Conservation (phyloP, 1,284 basidiomycete species). For the Moesziomyces sp. region DNA sequence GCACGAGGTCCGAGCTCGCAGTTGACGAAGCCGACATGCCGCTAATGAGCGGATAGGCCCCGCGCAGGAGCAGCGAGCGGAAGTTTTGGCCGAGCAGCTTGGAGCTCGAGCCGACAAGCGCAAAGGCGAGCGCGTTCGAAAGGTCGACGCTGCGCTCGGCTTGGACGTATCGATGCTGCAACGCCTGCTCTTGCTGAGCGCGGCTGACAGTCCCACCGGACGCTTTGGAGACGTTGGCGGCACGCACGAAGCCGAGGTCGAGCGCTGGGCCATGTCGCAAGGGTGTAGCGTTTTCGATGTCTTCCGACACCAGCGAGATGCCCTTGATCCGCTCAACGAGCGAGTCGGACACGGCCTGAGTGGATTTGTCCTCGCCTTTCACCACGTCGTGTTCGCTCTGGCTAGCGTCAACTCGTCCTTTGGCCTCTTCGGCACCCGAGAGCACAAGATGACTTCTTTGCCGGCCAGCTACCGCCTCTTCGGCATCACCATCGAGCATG, state of each 20-base stretch:
- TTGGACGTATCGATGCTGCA: slow-evolving; percentile 13
- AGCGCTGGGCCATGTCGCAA: slow-evolving; percentile 41
- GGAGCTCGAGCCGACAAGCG: slow-evolving; percentile 40
- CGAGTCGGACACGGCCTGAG: too few species aligned
- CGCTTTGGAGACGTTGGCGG: slow-evolving; percentile 25
- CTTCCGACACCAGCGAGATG: slow-evolving; percentile 13
- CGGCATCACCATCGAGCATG: slow-evolving; percentile 47
- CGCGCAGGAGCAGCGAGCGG: slow-evolving; percentile 45
- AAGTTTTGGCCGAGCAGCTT: slow-evolving; percentile 56
- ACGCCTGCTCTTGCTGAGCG: not conserved
- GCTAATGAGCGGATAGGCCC: slow-evolving; percentile 58
- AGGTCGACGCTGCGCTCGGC: slow-evolving; percentile 11
- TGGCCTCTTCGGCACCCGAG: not conserved
- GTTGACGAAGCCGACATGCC: slow-evolving; percentile 34
- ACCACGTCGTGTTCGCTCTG: not conserved
- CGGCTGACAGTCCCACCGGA: not conserved
- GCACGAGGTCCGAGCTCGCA: slow-evolving; percentile 11
- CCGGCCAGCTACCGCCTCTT: slow-evolving; percentile 22
- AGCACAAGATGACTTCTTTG: not conserved
- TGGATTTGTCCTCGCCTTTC: not conserved
- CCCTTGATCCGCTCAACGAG: slow-evolving; percentile 38
- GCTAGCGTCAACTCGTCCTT: not conserved
- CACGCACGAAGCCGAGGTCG: slow-evolving; percentile 43
- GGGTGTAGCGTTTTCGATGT: slow-evolving; percentile 16
- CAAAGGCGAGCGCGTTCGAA: slow-evolving; percentile 44